Percentiles rank a stretch among this genome's conserved stretches.
These are phyloP conservation scores for Friedmanniomyces endolithicus DNA, from an alignment of 495 filamentous ascomycete genomes.

Conservation along the genomic window DNA sequence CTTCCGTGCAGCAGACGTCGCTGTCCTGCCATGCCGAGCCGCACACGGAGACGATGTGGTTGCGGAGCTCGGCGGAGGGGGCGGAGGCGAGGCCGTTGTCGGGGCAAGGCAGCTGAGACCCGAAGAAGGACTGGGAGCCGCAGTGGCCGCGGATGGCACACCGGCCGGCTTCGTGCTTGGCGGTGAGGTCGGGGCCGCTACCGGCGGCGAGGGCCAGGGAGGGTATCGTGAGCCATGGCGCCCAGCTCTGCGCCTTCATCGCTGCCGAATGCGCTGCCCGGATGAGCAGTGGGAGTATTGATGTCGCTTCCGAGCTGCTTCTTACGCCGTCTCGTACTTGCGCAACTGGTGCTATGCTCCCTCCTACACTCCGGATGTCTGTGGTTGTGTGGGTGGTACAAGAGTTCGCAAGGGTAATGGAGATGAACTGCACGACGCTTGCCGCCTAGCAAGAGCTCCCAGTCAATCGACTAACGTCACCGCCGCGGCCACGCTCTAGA, in stretches of 20 bases:
- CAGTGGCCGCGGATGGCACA: conserved; percentile 88
- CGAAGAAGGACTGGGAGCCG: conserved; percentile 78
- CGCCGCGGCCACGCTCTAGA: too few species aligned
- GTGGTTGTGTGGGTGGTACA: too few species aligned
- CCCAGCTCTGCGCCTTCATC: conserved; percentile 5
- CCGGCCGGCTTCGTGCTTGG: conserved; percentile 72
- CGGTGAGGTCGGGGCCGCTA: conserved; percentile 31
- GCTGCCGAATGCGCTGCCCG: background rate
- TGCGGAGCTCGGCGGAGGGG: conserved; percentile 53
- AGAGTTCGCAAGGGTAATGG: too few species aligned
- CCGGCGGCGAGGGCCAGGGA: background rate
- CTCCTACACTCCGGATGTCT: too few species aligned
- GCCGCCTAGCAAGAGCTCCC: background rate
- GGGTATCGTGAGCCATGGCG: conserved; percentile 1
- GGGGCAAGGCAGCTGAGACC: conserved; percentile 76
- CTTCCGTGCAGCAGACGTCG: conserved; percentile 68
- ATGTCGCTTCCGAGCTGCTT: background rate
- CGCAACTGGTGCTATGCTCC: background rate
- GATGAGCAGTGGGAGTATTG: background rate
- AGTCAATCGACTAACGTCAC: background rate
- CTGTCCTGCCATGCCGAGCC: conserved; percentile 72
- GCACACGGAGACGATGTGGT: conserved; percentile 73
- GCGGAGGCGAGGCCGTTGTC: conserved; percentile 75
- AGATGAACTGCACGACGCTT: background rate
- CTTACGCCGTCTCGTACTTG: background rate